A percentile compares a stretch with the other conserved stretches of the same genome.
These are phyloP conservation scores for Xylariaceae sp. DNA, from an alignment of 2,329 filamentous ascomycete species.

Conservation along the genomic window DNA sequence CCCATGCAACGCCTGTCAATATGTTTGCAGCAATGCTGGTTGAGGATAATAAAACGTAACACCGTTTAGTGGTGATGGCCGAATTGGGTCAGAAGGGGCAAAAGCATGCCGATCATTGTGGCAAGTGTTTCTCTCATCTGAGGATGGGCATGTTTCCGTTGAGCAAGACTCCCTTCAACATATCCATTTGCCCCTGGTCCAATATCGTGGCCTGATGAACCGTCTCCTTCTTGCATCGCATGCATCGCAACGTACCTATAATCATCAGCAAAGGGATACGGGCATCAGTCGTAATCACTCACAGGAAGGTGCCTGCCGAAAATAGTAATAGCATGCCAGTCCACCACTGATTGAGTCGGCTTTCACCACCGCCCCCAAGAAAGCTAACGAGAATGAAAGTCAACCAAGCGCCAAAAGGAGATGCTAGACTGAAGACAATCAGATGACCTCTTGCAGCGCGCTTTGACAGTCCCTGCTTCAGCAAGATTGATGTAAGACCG, in stretches of 20 bases:
- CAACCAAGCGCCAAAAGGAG: conserved; percentile 76
- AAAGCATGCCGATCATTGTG: conserved; percentile 70
- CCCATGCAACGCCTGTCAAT: too few species aligned
- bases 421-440: conserved; percentile 85
- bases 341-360: conserved; percentile 71
- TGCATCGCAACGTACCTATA: conserved; percentile 94
- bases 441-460: conserved; percentile 79
- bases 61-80: conserved; percentile 63
- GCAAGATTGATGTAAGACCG: conserved; percentile 81
- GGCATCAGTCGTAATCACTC: conserved; percentile 34
- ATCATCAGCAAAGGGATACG: not conserved
- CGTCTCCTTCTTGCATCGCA: conserved; percentile 79
- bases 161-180: conserved; percentile 40
- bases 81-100: conserved; percentile 73
- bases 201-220: conserved; percentile 48
- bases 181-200: conserved; percentile 49
- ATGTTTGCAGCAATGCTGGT: too few species aligned
- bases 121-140: conserved; percentile 66
- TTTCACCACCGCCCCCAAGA: conserved; percentile 58
- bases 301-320: conserved; percentile 93
- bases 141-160: conserved; percentile 50
- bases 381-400: conserved; percentile 80
- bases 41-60: too few species aligned
- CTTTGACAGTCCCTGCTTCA: conserved; percentile 89
- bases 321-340: conserved; percentile 94